phyloP scores from a whole-genome alignment of 768 basidiomycete genomes.

The Naganishia antarctica region DNA sequence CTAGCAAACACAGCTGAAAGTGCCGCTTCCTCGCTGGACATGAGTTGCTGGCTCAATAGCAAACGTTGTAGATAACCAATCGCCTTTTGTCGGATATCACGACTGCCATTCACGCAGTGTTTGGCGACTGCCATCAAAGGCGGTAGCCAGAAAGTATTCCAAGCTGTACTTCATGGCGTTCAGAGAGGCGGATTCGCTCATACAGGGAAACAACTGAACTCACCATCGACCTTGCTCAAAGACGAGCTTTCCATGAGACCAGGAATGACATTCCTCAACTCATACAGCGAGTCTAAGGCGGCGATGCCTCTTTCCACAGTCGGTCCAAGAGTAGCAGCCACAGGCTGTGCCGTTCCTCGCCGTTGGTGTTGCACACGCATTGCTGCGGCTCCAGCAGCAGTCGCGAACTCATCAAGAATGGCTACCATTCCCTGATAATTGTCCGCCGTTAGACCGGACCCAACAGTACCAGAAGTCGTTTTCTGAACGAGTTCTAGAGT shows the following conservation, averaged over 20 bases:
- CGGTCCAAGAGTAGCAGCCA: slow-evolving; percentile 54
- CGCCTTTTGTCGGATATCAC: slow-evolving; percentile 77
- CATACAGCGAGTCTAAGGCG: slow-evolving; percentile 73
- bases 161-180: slow-evolving; percentile 53
- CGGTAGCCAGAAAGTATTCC: slow-evolving; percentile 72
- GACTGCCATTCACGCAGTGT: slow-evolving; percentile 74
- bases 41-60: slow-evolving; percentile 69
- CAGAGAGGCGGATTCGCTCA: slow-evolving; percentile 1
- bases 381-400: slow-evolving; percentile 60
- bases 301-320: slow-evolving; percentile 72
- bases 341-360: slow-evolving; percentile 31
- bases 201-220: slow-evolving; percentile 27
- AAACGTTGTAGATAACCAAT: slow-evolving; percentile 77
- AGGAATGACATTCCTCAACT: slow-evolving; percentile 64
- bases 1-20: slow-evolving; percentile 81
- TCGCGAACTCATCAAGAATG: slow-evolving; percentile 80
- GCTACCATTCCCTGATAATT: slow-evolving; percentile 75
- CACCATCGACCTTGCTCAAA: slow-evolving; percentile 45
- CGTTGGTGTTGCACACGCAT: slow-evolving; percentile 59
- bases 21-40: slow-evolving; percentile 57
- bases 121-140: slow-evolving; percentile 66
- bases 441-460: slow-evolving; percentile 59
- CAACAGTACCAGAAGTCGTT: slow-evolving; percentile 61
- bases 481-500: slow-evolving; percentile 73
- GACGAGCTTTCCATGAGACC: slow-evolving; percentile 56